phyloP scores from a whole-genome alignment of 257 asterid species.

The Plectranthus barbatus region DNA sequence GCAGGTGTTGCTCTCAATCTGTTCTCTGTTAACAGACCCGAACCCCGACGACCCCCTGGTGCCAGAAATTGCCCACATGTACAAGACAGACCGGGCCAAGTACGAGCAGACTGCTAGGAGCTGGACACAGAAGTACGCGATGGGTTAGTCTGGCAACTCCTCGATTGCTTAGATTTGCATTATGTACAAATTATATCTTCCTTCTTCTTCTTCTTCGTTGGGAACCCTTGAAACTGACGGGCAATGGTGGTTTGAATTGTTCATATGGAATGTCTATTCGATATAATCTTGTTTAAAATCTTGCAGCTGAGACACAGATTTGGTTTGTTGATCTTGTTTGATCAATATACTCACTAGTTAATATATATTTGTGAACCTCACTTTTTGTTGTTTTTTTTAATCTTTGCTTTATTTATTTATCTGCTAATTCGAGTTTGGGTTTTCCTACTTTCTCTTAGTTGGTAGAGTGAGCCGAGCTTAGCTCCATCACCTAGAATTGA shows the following conservation, averaged over 20 bases:
- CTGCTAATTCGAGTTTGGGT: too few species aligned
- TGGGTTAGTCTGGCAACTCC: slow-evolving; percentile 43
- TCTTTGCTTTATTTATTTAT: too few species aligned
- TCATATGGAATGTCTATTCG: slow-evolving; percentile 16
- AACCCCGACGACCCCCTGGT: slow-evolving; percentile 87
- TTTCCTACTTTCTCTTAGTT: background rate
- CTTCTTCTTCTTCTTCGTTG: slow-evolving; percentile 16
- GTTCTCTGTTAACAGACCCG: slow-evolving; percentile 77
- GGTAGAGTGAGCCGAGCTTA: too few species aligned
- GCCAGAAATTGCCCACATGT: slow-evolving; percentile 84
- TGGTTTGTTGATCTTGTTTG: slow-evolving; percentile 11
- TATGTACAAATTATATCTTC: slow-evolving; percentile 31
- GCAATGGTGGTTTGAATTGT: slow-evolving; percentile 26
- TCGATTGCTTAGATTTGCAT: slow-evolving; percentile 6
- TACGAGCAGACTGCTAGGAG: slow-evolving; percentile 79
- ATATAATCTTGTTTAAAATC: slow-evolving; percentile 7
- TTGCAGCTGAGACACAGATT: background rate
- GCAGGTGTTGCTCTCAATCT: slow-evolving; percentile 76
- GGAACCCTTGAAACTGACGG: slow-evolving; percentile 11
- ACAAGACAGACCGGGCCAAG: slow-evolving; percentile 70
- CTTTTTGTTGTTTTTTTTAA: too few species aligned
- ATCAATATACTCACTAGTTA: background rate
- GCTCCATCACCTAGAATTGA: too few species aligned
- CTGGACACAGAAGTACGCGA: slow-evolving; percentile 90
- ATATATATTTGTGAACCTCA: too few species aligned